Base-by-base conservation (phyloP, 2,329 filamentous ascomycete species). In the Metarhizium humberi region DNA sequence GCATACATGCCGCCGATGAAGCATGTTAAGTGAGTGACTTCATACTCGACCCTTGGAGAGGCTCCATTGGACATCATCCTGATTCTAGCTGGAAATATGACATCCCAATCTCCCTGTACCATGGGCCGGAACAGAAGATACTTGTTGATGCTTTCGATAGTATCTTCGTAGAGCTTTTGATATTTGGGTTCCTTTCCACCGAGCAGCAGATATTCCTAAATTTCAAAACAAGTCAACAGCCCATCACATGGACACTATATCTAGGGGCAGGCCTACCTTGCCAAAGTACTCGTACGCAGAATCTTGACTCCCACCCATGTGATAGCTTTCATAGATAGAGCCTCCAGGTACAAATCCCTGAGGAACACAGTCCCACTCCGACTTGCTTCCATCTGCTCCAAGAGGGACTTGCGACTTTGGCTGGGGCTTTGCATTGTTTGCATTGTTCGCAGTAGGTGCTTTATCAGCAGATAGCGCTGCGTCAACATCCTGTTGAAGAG, bases 51-150 rank as follows among this genome's bases (percentile, higher is more conserved):
- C 48, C 71, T 68, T 2, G 66, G 73, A 3, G 75, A 69, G 14
- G 76, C 76, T 20, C 18, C 45, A 16, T 16, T 14, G 14, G 45
- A 16, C 1, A 63, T 67, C 10, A 78, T 76, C 50, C 66, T 73
- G n/a, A 81, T 68, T 61, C 83, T 84, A 29, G 87, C 86, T 0
- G 88, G 82, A 58, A 94, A 83, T 3, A 94, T 77, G n/a, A 94
- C 80, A 57, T 92, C 82, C 52, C 80, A 80, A 53, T 81, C 74
- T 34, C 81, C 79, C 6, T 83, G 79, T 20, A 84, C 79, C 82
- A 94, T 87, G 0, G 91, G 90, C 5, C 86, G 80, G 71, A 83
- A 95, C 56, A 95, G 81, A 10, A 95, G 77, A 67, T 88, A 79
- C 60, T 90, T 78, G 60, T 87, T 87, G 40, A 86, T 81, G 0